Base-by-base conservation (phyloP, 2,329 filamentous ascomycete species). In the Torrubiellomyces zombiae region DNA sequence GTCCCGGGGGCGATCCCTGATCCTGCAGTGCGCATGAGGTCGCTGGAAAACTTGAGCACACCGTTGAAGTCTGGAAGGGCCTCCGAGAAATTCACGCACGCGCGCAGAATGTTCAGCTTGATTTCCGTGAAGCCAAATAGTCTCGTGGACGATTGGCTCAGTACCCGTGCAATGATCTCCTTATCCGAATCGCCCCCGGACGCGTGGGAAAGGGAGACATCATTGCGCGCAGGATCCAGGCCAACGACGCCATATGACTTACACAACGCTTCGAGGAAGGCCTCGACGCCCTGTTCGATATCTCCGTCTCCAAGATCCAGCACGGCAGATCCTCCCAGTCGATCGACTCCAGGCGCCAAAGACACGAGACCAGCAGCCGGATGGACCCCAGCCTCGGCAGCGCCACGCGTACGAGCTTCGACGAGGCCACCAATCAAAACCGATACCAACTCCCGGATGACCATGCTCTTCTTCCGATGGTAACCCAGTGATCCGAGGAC, bases 311-410 rank as follows among this genome's bases (percentile, higher is more conserved):
- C 63, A 9, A 78, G 53, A 36, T 75, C 70, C 16, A 76, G 53
- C 3, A 60, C 64, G 17, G 63, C 56, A 6, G 60, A 55, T 7
- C 63, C 63, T 29, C 56, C 60, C 12, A 47, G 49, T 20, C 59
- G 59, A 1, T 60, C 57, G 28, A 53, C 56, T 3, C 55, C 48
- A 8, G 66, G 56, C 34, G 72, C 76, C 16, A 89, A 55, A 9
- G 75, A 74, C 14, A 82, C 74, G 25, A 94, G 56, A 0, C 82
- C 85, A 7, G 86, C 82, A 11, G 86, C 86, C 20, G 89, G 89
- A 51, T 95, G 86, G 18, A 98, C 81, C 4, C 86, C 89, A 41
- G 89, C 80, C 44, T 95, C 89, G n/a, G 89, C 85, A 20, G 89
- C 89, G 16, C 86, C 86, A 23, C 86, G 67, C 23, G 91, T 94